These are phyloP conservation scores for Neolentinus lepideus DNA, from an alignment of 1,284 basidiomycete species.

Conservation along the genomic window DNA sequence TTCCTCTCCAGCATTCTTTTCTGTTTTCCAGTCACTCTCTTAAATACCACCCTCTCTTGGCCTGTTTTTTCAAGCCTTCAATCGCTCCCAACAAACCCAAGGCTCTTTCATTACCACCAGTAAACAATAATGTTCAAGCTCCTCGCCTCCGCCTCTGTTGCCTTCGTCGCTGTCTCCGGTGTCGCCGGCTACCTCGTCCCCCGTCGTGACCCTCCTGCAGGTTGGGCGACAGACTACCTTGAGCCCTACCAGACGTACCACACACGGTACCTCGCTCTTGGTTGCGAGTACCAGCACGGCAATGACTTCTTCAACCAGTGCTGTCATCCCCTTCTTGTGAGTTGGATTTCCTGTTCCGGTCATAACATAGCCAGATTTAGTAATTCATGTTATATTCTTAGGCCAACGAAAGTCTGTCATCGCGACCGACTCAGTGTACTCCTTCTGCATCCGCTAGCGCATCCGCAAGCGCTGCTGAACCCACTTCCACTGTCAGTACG, in stretches of 20 bases:
- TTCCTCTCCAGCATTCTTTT: constrained; percentile 6
- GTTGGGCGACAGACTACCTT: constrained; percentile 34
- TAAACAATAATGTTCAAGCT: constrained; percentile 34
- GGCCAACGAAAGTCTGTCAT: constrained; percentile 41
- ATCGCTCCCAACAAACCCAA: constrained; percentile 18
- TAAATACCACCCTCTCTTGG: constrained; percentile 15
- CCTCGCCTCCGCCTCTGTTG: constrained; percentile 40
- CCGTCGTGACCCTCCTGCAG: constrained; percentile 32
- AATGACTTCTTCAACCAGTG: constrained; percentile 60
- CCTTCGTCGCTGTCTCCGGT: constrained; percentile 36
- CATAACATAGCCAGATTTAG: constrained; percentile 1
- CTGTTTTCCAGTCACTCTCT: constrained; percentile 17
- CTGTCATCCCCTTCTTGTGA: constrained; percentile 48
- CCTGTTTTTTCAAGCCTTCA: constrained; percentile 11
- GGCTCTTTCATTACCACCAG: not conserved
- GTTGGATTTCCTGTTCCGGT: constrained; percentile 3
- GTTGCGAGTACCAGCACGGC: constrained; percentile 53
- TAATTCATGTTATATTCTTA: constrained; percentile 12
- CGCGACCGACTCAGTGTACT: constrained; percentile 47
- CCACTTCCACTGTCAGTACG: constrained; percentile 16
- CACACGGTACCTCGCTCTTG: constrained; percentile 51
- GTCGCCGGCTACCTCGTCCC: constrained; percentile 41
- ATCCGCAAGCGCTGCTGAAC: constrained; percentile 16
- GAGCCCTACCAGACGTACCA: constrained; percentile 64
- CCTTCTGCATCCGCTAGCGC: constrained; percentile 21